Evolutionary conservation across 2,329 filamentous ascomycete genomes (phyloP), one percentile per base, ranked within the genome.

Genomic region (Huntiella bhutanensis): DNA sequence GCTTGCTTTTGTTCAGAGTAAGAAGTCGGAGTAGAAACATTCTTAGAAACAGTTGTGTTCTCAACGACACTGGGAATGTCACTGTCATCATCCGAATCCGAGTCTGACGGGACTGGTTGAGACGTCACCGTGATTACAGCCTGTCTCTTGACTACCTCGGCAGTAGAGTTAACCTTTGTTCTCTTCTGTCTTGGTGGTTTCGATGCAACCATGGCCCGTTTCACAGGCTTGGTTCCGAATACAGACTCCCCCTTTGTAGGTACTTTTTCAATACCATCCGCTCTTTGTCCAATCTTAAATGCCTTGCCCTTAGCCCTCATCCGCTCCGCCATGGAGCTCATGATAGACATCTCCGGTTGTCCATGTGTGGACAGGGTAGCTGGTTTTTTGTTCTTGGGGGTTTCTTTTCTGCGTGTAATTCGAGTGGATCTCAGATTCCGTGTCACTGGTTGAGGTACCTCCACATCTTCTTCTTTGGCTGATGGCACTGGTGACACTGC

Each of bases 281-380:
- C 28, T 15, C 44, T 35, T 47, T 58, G 58, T 16, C 61, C 59
- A 39, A 75, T 73, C 57, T 65, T 71, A 52, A 75, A 65, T 45
- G 64, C 67, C 55, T 65, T 73, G 8, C 71, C 71, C 44, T 60
- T 63, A 2, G 71, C 59, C 33, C 65, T 69, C 63, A 73, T 68
- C n/a, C 70, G 64, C 53, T 75, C 71, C 34, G 66, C 64, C 66
- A 76, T 67, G 4, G 72, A 75, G 22, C 22, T 28, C 22, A 28
- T 28, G 2, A 28, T 28, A 28, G 22, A 28, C 22, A 28, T 28
- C 22, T 28, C 22, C 22, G 22, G 22, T 10, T 28, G 22, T 28
- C 8, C 22, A 1, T 28, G 6, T 28, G 22, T 10, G 22, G 22
- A 10, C 7, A 28, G 22, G 8, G 22, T 28, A 28, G 22, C 22